Base-by-base conservation (phyloP, 2,329 filamentous ascomycete genomes). In the Aureobasidium sp. region DNA sequence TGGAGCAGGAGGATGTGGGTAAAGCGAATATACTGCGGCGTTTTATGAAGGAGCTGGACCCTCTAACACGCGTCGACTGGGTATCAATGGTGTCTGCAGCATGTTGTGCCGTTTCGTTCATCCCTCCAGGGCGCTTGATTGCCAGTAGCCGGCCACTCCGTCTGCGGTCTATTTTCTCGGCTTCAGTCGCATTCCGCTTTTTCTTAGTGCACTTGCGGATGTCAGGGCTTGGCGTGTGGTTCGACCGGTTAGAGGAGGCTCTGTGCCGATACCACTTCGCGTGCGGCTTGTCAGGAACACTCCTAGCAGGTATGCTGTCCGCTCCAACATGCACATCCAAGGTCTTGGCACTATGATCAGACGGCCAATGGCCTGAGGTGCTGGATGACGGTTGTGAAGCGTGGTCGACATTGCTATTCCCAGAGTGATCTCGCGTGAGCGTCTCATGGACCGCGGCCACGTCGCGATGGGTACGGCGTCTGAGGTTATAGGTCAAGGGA, bases 401-500 rank as follows among this genome's bases (percentile, higher is more conserved):
- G 27, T 66, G 67, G 39, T 66, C 66, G n/a, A 72, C 68, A 12
- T 75, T 65, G 7, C 72, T 72, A 43, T 77, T 76, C 27, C 75
- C 77, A 2, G 78, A 78, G 44, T 79, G 63, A 17, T 61, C 47
- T 27, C 61, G 63, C 4, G 20, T 24, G 48, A 17, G 9, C 27
- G 39, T 57, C 24, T 63, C 51, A 39, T 60, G 53, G 65, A 50
- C 65, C 63, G 5, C 61, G 62, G 26, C 64, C 55, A 43, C 63
- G 29, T 44, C 61, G 52, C 26, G 59, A 50, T 47, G 62, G 56
- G 57, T 68, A 24, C 43, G 52, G 15, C 71, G 67, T 26, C 65
- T 66, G 59, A 73, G 63, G 68, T 90, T 90, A 75, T 90, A 90
- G 20, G 86, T 82, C 13, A 82, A 80, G 20, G 84, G 76, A 59